phyloP scores from a whole-genome alignment of 2,329 filamentous ascomycete genomes.

The Plenodomus lindquistii region DNA sequence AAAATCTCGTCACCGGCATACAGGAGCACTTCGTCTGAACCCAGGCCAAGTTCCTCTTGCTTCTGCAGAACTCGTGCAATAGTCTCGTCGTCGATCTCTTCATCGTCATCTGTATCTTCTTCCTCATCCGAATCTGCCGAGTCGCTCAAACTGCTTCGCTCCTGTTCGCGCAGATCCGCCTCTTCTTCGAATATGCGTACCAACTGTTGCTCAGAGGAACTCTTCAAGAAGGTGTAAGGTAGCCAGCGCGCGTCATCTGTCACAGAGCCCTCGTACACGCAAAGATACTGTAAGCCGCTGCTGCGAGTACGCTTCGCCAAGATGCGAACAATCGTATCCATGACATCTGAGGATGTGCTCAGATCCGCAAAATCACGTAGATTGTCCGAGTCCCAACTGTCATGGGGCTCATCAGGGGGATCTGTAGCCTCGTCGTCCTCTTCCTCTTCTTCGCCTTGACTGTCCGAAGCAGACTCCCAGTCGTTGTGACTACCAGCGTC shows the following conservation, averaged over 20 bases:
- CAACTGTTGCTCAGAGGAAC: conserved; percentile 25
- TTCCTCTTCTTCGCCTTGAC: conserved; percentile 12
- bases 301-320: conserved; percentile 51
- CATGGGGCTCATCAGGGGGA: conserved; percentile 1
- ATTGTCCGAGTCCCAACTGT: conserved; percentile 51
- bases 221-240: conserved; percentile 33
- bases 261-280: conserved; percentile 51
- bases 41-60: conserved; percentile 66
- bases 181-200: conserved; percentile 34
- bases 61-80: conserved; percentile 65
- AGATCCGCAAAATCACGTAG: conserved; percentile 54
- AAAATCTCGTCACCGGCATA: conserved; percentile 55
- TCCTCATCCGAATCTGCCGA: conserved; percentile 23
- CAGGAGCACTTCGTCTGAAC: conserved; percentile 61
- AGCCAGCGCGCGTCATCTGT: conserved; percentile 57
- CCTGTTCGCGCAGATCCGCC: conserved; percentile 16
- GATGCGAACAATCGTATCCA: conserved; percentile 49
- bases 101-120: conserved; percentile 46
- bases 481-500: conserved; percentile 38
- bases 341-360: conserved; percentile 55
- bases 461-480: conserved; percentile 28
- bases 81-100: conserved; percentile 61
- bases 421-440: conserved; percentile 4
- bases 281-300: conserved; percentile 55
- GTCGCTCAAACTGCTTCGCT: conserved; percentile 23